Evolutionary conservation across 2,329 filamentous ascomycete genomes (phyloP).

Genomic region (Pseudogymnoascus sp.): DNA sequence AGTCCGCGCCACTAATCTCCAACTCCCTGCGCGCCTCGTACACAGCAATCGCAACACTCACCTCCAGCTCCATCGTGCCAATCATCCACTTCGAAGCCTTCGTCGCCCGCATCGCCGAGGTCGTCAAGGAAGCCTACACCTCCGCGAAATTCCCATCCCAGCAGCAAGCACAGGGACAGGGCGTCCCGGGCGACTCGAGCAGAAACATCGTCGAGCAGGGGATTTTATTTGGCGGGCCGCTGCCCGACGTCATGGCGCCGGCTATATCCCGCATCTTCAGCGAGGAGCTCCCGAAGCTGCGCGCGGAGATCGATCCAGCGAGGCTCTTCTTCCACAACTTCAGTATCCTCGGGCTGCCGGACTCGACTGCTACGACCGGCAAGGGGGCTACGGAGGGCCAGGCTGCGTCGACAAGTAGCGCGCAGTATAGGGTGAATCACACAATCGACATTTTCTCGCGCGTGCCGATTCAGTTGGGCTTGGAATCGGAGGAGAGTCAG

Average conservation of each 20-base stretch:
- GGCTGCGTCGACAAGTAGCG: background rate
- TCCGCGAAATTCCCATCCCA: constrained; percentile 13
- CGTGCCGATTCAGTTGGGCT: background rate
- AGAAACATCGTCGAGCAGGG: constrained; percentile 26
- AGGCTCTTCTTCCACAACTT: constrained; percentile 28
- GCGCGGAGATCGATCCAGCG: constrained; percentile 27
- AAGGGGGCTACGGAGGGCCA: background rate
- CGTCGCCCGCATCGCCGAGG: constrained; percentile 20
- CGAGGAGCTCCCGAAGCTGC: constrained; percentile 19
- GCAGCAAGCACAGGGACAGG: constrained; percentile 7
- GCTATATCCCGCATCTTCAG: constrained; percentile 25
- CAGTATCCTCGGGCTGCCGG: constrained; percentile 21
- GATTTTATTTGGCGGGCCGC: constrained; percentile 25
- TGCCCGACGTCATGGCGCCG: constrained; percentile 25
- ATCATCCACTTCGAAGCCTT: constrained; percentile 25
- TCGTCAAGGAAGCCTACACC: constrained; percentile 23
- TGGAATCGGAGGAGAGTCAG: background rate
- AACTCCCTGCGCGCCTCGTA: constrained; percentile 23
- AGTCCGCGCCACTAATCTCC: constrained; percentile 12
- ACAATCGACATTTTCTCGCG: background rate
- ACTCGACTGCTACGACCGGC: constrained; percentile 19
- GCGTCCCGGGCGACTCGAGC: constrained; percentile 16
- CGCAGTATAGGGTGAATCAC: background rate
- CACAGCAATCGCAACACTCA: constrained; percentile 24
- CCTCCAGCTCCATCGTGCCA: constrained; percentile 20